phyloP scores from a whole-genome alignment of 2,329 filamentous ascomycete genomes.

The Torrubiella hemipterigena region DNA sequence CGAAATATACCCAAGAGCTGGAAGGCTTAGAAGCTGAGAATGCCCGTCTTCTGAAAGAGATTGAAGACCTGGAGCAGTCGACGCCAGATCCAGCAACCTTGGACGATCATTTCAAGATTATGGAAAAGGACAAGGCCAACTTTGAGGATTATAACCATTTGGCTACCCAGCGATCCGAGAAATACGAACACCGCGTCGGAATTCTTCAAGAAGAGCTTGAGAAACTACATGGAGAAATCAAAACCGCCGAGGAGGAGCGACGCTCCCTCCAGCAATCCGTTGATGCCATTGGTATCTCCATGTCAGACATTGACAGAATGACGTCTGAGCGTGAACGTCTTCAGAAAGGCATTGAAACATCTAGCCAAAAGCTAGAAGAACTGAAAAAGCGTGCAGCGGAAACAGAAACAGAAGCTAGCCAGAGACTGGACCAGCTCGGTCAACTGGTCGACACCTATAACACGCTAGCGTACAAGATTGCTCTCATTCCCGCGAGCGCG shows the following conservation, averaged over 20 bases:
- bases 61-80: constrained; percentile 79
- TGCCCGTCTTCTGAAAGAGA: constrained; percentile 66
- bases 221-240: constrained; percentile 62
- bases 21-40: constrained; percentile 81
- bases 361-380: constrained; percentile 67
- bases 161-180: constrained; percentile 75
- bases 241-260: constrained; percentile 73
- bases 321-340: constrained; percentile 87
- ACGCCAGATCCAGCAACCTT: constrained; percentile 73
- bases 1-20: constrained; percentile 73
- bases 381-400: constrained; percentile 72
- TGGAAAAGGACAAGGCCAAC: constrained; percentile 89
- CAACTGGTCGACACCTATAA: constrained; percentile 85
- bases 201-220: constrained; percentile 80
- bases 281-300: constrained; percentile 87
- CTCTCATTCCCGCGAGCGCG: constrained; percentile 74
- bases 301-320: constrained; percentile 99
- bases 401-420: constrained; percentile 77
- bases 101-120: constrained; percentile 81
- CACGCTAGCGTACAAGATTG: constrained; percentile 85
- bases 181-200: constrained; percentile 70
- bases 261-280: constrained; percentile 70
- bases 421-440: constrained; percentile 86
- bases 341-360: constrained; percentile 75
- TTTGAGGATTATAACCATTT: constrained; percentile 90